Base-by-base conservation (phyloP, 2,329 filamentous ascomycete species). In the Scleromitrula shiraiana region DNA sequence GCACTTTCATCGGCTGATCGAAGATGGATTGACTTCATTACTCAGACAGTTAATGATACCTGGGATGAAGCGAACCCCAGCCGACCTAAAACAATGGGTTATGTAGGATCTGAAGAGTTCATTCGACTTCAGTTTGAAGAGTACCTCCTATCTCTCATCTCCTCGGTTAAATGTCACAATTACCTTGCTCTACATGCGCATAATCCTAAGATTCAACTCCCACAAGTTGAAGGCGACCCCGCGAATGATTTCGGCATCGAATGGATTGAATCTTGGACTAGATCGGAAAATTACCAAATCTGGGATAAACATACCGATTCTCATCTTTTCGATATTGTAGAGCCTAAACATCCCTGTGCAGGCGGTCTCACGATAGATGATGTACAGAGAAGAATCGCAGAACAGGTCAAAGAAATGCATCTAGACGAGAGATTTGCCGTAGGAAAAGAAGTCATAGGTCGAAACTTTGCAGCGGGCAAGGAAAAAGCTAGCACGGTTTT, bases 51-150 rank as follows among this genome's bases (percentile, higher is more conserved):
- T 19, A 87, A 93, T 60, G 89, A 97, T 55, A 96, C 93, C 0
- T 98, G 93, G 93, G 93, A 98, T 63, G 88, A 95, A 35, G 73
- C 81, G 4, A 91, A 97, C 61, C 93, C 93, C 0, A 80, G 81
- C 53, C 77, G 87, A 40, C 93, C 93, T n/a, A 96, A 89, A 61
- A 95, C 88, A 2, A 83, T 96, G 73, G 90, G 90, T 24, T 98
- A 96, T 62, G 82, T 88, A 30, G 93, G 93, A 24, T 96, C 89
- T 53, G 93, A 98, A 68, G 93, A 97, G 64, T 96, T 96, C 62
- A 98, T 98, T 59, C 81, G 93, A 24, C 79, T 96, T 33, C 91
- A 97, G 61, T 98, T 98, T 54, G 93, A 98, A 67, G 90, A 96
- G 61, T 98, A 98, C 63, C 77, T 98, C 5, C 76, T 97, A 20